Evolutionary conservation across 495 filamentous ascomycete genomes (phyloP).

Genomic region (Penicillium lagena): DNA sequence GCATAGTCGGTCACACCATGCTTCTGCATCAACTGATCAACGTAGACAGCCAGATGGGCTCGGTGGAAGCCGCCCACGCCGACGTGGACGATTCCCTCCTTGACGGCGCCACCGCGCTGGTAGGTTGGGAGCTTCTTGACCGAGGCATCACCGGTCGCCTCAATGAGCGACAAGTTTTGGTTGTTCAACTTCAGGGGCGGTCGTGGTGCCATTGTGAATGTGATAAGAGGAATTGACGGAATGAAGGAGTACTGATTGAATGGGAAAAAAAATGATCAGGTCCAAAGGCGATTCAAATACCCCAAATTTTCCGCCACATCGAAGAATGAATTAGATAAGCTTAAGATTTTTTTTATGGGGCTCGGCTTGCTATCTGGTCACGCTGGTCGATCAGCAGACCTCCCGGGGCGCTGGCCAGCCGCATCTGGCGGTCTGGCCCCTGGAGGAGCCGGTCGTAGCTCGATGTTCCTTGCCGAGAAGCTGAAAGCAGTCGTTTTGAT

Average conservation of each 20-base stretch:
- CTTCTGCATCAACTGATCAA: slow-evolving; percentile 41
- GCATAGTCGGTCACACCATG: slow-evolving; percentile 36
- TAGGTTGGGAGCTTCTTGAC: slow-evolving; percentile 32
- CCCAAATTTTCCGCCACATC: too few species aligned
- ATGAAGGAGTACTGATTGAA: not conserved
- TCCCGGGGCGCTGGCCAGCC: too few species aligned
- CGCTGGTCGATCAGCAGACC: too few species aligned
- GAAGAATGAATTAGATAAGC: too few species aligned
- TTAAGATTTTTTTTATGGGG: too few species aligned
- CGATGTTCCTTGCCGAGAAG: too few species aligned
- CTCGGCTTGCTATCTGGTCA: too few species aligned
- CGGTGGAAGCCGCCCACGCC: slow-evolving; percentile 46
- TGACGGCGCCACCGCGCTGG: slow-evolving; percentile 30
- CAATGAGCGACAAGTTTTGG: slow-evolving; percentile 32
- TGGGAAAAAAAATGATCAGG: too few species aligned
- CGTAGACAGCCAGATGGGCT: slow-evolving; percentile 42
- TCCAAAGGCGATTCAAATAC: too few species aligned
- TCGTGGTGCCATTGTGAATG: slow-evolving; percentile 12
- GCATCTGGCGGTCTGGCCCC: too few species aligned
- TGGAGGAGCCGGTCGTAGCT: too few species aligned
- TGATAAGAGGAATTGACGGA: slow-evolving; percentile 9
- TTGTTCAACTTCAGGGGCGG: slow-evolving; percentile 34
- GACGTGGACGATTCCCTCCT: slow-evolving; percentile 45
- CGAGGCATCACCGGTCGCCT: slow-evolving; percentile 15
- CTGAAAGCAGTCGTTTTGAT: too few species aligned